These are phyloP conservation scores for Penicillium occitanis DNA, from an alignment of 2,329 filamentous ascomycete genomes.

Conservation along the genomic window DNA sequence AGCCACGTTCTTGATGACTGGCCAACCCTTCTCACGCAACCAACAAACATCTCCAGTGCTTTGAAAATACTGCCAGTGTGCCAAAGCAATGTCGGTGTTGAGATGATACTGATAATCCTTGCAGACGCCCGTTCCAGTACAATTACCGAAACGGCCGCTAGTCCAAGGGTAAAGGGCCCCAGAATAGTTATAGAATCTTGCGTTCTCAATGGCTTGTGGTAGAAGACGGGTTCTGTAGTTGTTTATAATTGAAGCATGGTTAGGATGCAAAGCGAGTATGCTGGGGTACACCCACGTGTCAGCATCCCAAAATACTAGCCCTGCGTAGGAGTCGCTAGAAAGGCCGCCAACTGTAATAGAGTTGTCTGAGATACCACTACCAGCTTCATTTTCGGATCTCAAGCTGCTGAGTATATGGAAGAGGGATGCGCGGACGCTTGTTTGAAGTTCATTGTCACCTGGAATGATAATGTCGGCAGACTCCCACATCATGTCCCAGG, in stretches of 20 bases:
- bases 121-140: slow-evolving; percentile 57
- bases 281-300: slow-evolving; percentile 63
- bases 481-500: slow-evolving; percentile 49
- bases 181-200: slow-evolving; percentile 49
- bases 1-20: slow-evolving; percentile 59
- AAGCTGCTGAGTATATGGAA: slow-evolving; percentile 37
- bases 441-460: slow-evolving; percentile 18
- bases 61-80: slow-evolving; percentile 56
- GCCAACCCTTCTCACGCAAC: slow-evolving; percentile 53
- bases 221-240: slow-evolving; percentile 56
- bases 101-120: slow-evolving; percentile 66
- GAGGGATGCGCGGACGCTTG: slow-evolving; percentile 13
- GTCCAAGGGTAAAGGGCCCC: slow-evolving; percentile 63
- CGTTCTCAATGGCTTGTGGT: slow-evolving; percentile 56
- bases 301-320: slow-evolving; percentile 58
- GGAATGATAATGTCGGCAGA: slow-evolving; percentile 52
- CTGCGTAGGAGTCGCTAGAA: slow-evolving; percentile 61
- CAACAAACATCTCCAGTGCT: slow-evolving; percentile 53
- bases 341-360: slow-evolving; percentile 61
- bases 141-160: slow-evolving; percentile 60
- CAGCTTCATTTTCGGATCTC: slow-evolving; percentile 48
- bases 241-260: slow-evolving; percentile 56
- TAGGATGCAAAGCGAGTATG: slow-evolving; percentile 57
- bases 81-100: slow-evolving; percentile 62
- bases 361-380: slow-evolving; percentile 46